phyloP scores from a whole-genome alignment of 2,329 filamentous ascomycete genomes.

The Knoxdaviesia proteae region DNA sequence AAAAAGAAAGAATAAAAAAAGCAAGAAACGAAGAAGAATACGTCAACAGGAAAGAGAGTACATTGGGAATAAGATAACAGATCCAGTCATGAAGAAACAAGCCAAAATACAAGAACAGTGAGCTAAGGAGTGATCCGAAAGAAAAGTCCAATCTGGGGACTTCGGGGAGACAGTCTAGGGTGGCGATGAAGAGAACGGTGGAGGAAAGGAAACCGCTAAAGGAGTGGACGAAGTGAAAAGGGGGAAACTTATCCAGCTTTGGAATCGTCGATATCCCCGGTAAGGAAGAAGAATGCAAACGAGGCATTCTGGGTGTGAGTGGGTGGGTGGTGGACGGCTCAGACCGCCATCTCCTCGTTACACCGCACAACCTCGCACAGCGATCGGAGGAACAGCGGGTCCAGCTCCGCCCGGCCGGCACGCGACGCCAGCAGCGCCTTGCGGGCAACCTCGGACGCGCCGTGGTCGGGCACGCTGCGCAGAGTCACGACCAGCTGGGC shows the following conservation, averaged over 20 bases:
- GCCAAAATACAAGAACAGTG: background rate
- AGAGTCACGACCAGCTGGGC: conserved; percentile 28
- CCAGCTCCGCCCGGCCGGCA: background rate
- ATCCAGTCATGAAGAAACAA: background rate
- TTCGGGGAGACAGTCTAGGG: no score
- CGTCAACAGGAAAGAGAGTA: background rate
- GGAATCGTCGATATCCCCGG: no score
- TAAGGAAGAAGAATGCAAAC: no score
- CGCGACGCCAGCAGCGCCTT: background rate
- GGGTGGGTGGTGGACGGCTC: no score
- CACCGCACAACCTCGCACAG: conserved; percentile 4
- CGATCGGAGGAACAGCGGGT: conserved; percentile 3
- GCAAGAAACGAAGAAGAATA: background rate
- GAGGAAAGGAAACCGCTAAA: no score
- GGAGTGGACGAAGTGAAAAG: no score
- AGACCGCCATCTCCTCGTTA: background rate
- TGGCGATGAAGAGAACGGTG: no score
- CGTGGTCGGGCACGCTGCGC: conserved; percentile 4
- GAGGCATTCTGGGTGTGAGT: no score
- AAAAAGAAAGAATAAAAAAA: background rate
- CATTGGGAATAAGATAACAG: background rate
- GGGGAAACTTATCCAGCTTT: no score
- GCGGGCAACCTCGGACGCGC: background rate
- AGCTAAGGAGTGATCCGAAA: background rate
- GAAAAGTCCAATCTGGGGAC: no score